These are phyloP conservation scores for Cercospora sp. DNA, from an alignment of 2,329 filamentous ascomycete genomes.

Conservation along the genomic window DNA sequence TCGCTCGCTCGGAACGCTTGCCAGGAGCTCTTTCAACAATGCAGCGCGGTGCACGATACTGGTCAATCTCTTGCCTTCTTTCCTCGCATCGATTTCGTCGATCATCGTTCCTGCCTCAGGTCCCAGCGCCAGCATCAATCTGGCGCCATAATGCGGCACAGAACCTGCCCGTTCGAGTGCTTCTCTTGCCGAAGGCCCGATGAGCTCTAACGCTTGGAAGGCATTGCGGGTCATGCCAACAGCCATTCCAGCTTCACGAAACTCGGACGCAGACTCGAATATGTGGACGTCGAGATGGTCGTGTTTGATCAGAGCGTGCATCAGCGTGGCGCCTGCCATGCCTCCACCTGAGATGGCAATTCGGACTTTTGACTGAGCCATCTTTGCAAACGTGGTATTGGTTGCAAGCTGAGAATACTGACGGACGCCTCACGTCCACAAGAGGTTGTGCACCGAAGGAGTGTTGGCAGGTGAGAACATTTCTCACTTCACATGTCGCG, in stretches of 20 bases:
- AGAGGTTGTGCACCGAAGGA: not conserved
- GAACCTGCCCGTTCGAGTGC: constrained; percentile 17
- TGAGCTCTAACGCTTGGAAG: constrained; percentile 16
- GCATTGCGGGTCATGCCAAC: constrained; percentile 24
- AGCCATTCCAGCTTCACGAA: constrained; percentile 23
- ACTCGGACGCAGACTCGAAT: constrained; percentile 22
- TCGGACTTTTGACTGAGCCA: constrained; percentile 7
- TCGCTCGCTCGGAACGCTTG: constrained; percentile 10
- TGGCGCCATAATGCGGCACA: constrained; percentile 8
- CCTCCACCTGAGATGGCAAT: constrained; percentile 25
- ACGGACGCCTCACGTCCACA: not conserved
- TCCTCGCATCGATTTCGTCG: constrained; percentile 17
- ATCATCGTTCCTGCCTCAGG: constrained; percentile 17
- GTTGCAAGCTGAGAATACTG: not conserved
- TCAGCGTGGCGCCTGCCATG: constrained; percentile 20
- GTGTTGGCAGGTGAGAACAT: not conserved
- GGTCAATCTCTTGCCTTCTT: constrained; percentile 18
- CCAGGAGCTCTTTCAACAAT: constrained; percentile 20
- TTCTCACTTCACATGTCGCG: not conserved
- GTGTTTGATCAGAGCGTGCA: constrained; percentile 20
- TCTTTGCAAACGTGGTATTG: not conserved
- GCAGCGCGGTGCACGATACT: constrained; percentile 23
- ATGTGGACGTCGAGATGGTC: constrained; percentile 21
- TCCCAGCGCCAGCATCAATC: constrained; percentile 15
- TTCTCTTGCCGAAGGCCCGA: constrained; percentile 16